phyloP scores from a whole-genome alignment of 371 early-diverging fungal species.

The Smittium mucronatum region DNA sequence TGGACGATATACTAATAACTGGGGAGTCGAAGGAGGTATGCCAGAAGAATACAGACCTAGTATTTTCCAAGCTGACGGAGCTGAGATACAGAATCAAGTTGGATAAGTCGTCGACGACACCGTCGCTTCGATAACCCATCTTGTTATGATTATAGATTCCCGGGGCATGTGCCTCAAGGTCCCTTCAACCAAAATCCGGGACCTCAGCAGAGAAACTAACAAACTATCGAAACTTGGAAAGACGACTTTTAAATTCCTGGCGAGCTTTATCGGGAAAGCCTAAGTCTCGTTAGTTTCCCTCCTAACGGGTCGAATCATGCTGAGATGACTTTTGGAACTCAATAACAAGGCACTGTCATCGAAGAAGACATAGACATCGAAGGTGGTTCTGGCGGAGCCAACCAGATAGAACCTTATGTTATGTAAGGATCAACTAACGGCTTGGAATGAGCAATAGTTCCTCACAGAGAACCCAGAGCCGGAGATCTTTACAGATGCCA shows the following conservation, averaged over 20 bases:
- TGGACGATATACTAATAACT: no score
- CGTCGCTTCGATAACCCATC: constrained; percentile 27
- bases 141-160: constrained; percentile 30
- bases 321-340: constrained; percentile 1
- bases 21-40: no score
- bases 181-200: no score
- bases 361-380: neutral
- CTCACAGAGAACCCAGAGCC: no score
- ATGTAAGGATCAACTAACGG: no score
- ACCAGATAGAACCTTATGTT: constrained; percentile 1
- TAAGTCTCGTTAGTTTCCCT: constrained; percentile 4
- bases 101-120: no score
- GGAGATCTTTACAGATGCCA: no score
- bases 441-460: no score
- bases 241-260: constrained; percentile 6
- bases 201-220: neutral
- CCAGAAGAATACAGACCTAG: constrained; percentile 19
- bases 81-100: no score
- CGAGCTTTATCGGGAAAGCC: constrained; percentile 12
- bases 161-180: neutral
- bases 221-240: neutral
- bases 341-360: no score
- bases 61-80: no score
- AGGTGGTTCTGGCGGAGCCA: neutral
- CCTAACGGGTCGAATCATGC: neutral